phyloP scores from a whole-genome alignment of 371 early-diverging fungal genomes.

The Apophysomyces sp. region DNA sequence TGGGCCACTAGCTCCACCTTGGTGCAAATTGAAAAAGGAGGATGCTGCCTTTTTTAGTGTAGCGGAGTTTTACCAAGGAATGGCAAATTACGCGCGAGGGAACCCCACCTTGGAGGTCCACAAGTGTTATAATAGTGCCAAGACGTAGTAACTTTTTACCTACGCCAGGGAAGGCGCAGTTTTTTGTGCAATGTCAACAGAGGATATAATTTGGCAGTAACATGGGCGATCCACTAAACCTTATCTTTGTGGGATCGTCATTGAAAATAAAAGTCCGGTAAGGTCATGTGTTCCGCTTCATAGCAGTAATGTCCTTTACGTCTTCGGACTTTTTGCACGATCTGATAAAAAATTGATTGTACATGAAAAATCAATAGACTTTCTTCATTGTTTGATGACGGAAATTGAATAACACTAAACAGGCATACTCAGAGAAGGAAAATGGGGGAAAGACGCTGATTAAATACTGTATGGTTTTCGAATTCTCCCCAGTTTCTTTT shows the following conservation, averaged over 20 bases:
- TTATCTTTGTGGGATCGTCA: not conserved
- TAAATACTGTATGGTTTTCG: too few species aligned
- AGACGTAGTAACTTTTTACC: not conserved
- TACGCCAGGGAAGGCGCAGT: not conserved
- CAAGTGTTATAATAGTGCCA: not conserved
- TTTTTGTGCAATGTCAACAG: not conserved
- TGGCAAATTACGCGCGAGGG: not conserved
- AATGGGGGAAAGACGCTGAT: too few species aligned
- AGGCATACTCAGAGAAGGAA: too few species aligned
- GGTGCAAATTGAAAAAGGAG: not conserved
- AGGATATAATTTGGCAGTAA: not conserved
- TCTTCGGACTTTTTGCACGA: too few species aligned
- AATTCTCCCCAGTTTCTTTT: too few species aligned
- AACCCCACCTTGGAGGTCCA: not conserved
- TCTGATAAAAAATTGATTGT: too few species aligned
- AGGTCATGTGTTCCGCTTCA: not conserved
- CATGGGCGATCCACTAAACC: not conserved
- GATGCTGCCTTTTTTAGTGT: not conserved
- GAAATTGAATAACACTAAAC: too few species aligned
- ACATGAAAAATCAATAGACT: too few species aligned
- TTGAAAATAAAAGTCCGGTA: not conserved
- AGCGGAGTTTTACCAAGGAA: not conserved
- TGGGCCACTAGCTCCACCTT: not conserved
- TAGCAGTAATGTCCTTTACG: too few species aligned
- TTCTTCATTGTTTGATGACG: too few species aligned